A percentile compares a stretch with the other conserved stretches of the same genome.
These are phyloP conservation scores for Plantago major DNA, from an alignment of 257 asterid genomes.

Conservation along the genomic window DNA sequence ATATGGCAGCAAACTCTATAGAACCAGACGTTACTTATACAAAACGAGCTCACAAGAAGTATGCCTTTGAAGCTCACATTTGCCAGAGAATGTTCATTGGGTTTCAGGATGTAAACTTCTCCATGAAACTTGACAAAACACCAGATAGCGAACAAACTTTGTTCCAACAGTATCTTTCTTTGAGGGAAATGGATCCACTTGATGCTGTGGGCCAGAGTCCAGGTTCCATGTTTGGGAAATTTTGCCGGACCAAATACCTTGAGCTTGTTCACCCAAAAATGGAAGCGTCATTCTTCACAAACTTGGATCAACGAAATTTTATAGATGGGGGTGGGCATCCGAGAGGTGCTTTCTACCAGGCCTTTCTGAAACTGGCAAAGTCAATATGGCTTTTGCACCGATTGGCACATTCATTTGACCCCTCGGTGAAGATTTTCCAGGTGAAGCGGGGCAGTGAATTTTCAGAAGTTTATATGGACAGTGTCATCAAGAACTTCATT, in stretches of 20 bases:
- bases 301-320: conserved; percentile 74
- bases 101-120: conserved; percentile 76
- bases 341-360: conserved; percentile 91
- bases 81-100: conserved; percentile 93
- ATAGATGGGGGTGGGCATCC: conserved; percentile 87
- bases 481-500: conserved; percentile 59
- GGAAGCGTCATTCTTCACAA: conserved; percentile 94
- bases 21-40: conserved; percentile 70
- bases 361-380: conserved; percentile 85
- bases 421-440: conserved; percentile 75
- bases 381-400: conserved; percentile 86
- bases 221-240: conserved; percentile 67
- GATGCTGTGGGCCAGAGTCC: conserved; percentile 77
- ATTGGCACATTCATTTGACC: conserved; percentile 80
- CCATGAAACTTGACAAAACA: conserved; percentile 41
- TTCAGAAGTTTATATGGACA: conserved; percentile 94
- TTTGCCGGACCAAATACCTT: conserved; percentile 74
- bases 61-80: conserved; percentile 91
- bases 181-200: conserved; percentile 82
- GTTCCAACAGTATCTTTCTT: conserved; percentile 61
- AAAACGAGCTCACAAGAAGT: conserved; percentile 96
- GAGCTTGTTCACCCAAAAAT: conserved; percentile 76
- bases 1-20: conserved; percentile 87
- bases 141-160: conserved; percentile 40
- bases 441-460: conserved; percentile 71